phyloP scores from a whole-genome alignment of 176 grass and related monocot species.

The Aegilops sharonensis region DNA sequence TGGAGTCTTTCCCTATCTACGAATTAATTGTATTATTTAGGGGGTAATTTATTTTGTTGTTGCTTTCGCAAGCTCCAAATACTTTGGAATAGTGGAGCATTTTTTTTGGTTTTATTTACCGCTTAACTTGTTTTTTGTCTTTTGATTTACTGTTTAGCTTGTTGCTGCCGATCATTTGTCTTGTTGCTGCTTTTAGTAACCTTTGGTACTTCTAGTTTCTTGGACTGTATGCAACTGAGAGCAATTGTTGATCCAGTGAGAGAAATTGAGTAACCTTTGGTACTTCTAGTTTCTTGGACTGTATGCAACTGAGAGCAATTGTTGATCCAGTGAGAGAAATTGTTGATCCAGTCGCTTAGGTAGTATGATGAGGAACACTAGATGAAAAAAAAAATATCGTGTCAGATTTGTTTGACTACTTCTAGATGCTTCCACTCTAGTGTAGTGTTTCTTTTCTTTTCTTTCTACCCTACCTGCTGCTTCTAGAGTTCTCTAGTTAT shows the following conservation, averaged over 20 bases:
- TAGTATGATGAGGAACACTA: neutral
- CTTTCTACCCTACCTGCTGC: no score
- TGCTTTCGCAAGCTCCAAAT: conserved; percentile 2
- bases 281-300: neutral
- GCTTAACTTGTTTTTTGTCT: neutral
- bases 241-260: neutral
- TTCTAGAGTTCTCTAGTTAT: no score
- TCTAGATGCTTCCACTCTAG: no score
- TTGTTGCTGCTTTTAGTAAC: neutral
- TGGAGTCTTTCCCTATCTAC: neutral
- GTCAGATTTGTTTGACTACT: no score
- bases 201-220: neutral
- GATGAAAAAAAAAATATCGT: no score
- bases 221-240: neutral
- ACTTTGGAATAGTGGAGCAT: conserved; percentile 11
- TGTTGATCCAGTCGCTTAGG: neutral
- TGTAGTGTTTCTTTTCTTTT: no score
- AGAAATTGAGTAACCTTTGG: neutral
- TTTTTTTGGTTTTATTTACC: neutral
- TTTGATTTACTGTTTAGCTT: neutral
- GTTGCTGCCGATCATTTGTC: neutral
- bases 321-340: neutral
- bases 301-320: neutral
- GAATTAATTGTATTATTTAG: neutral
- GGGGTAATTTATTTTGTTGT: conserved; percentile 9